Percentiles rank a stretch among this genome's conserved stretches.
These are phyloP conservation scores for Datura wrightii DNA, from an alignment of 257 asterid species.

Conservation along the genomic window DNA sequence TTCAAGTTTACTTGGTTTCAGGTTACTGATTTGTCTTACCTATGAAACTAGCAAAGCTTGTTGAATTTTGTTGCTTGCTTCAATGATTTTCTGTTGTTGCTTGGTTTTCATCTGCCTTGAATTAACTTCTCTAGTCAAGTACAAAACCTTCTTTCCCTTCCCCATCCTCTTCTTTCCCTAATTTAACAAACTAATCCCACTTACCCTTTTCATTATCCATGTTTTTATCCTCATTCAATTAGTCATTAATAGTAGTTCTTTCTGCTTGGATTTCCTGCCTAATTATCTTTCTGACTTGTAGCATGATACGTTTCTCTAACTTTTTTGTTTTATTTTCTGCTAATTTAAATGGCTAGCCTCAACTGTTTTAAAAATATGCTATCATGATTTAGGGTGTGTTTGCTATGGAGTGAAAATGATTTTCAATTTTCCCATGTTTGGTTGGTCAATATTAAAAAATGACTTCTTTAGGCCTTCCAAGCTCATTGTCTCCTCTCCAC, in stretches of 20 bases:
- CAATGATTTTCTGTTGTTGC: background rate
- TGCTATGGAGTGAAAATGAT: background rate
- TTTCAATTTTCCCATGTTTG: background rate
- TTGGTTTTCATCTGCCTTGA: background rate
- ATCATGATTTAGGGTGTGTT: slow-evolving; percentile 23
- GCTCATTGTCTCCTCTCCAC: background rate
- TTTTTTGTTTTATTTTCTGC: slow-evolving; percentile 4
- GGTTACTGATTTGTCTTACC: slow-evolving; percentile 46
- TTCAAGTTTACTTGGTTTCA: slow-evolving; percentile 85
- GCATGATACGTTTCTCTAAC: background rate
- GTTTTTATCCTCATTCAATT: background rate
- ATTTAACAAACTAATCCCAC: slow-evolving; percentile 9
- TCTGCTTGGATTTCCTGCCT: slow-evolving; percentile 5
- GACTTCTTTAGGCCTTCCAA: background rate
- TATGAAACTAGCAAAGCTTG: slow-evolving; percentile 5
- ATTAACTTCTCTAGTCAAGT: slow-evolving; percentile 11
- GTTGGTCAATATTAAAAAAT: background rate
- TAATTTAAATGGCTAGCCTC: background rate
- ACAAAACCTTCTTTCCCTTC: background rate
- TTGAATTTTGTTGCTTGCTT: slow-evolving; percentile 21
- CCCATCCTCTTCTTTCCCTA: background rate
- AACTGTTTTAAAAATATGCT: background rate
- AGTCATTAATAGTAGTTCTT: background rate
- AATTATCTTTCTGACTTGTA: background rate
- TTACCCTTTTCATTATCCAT: background rate